These are phyloP conservation scores for Linaria vulgaris DNA, from an alignment of 257 asterid genomes.

Conservation along the genomic window DNA sequence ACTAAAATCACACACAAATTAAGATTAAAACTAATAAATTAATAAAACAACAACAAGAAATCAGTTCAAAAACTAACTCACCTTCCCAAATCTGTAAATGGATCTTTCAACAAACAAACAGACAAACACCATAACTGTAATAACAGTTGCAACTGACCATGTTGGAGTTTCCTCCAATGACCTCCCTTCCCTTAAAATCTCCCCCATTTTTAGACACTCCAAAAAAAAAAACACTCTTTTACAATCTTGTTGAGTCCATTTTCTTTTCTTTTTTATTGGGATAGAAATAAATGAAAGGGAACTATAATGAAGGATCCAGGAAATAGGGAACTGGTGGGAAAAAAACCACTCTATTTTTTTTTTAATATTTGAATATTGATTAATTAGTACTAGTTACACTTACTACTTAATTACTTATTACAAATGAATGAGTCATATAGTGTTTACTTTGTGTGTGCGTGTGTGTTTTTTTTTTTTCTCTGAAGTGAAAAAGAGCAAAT, in stretches of 20 bases:
- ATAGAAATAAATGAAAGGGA: slow-evolving; percentile 7
- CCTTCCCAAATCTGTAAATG: slow-evolving; percentile 86
- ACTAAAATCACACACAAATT: slow-evolving; percentile 38
- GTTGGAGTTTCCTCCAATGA: slow-evolving; percentile 89
- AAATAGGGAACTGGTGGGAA: slow-evolving; percentile 34
- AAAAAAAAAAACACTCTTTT: background rate
- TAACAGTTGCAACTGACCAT: slow-evolving; percentile 94
- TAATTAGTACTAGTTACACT: background rate
- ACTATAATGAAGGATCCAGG: slow-evolving; percentile 39
- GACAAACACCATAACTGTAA: slow-evolving; percentile 83
- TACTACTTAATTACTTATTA: background rate
- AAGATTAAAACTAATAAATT: background rate
- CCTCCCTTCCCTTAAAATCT: slow-evolving; percentile 64
- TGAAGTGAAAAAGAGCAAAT: background rate
- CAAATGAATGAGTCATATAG: background rate
- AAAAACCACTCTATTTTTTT: background rate
- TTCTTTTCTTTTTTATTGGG: slow-evolving; percentile 5
- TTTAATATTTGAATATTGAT: background rate
- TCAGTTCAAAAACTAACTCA: slow-evolving; percentile 20
- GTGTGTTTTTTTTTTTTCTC: background rate
- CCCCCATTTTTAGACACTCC: slow-evolving; percentile 42
- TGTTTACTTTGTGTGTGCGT: too few species aligned
- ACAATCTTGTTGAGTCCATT: background rate
- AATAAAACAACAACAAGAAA: background rate
- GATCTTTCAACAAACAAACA: slow-evolving; percentile 79